Evolutionary conservation across 805 yeast species (phyloP), one percentile per base, ranked within the genome.

Genomic region (Candida parachauliodes): DNA sequence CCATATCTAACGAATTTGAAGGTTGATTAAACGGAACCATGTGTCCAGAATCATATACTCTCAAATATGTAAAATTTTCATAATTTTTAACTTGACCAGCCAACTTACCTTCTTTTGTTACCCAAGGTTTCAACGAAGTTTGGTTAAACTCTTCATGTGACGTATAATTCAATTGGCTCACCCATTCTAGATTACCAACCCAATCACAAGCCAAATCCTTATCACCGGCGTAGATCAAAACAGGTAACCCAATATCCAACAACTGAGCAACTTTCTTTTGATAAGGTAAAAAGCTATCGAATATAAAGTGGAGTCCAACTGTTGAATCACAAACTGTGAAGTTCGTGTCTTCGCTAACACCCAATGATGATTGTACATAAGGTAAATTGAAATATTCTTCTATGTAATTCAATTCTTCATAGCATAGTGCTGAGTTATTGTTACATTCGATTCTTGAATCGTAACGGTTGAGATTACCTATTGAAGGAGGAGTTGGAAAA

Each of bases 201-300:
- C 95, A 88, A 67, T 87, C 86, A 63, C 96, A 88, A 50, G 86
- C 86, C 59, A 74, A 87, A 61, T 88, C 96, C 62, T 87, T 85
- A 59, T 88, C 95, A 51, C 96, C 96, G 14, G 95, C 95, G 50
- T 87, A 88, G 43, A 84, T 76, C 54, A 88, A 72, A 2, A 87
- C 88, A 8, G 95, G 94, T 26, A 86, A 52, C 18, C 76, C 82
- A 40, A 69, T 60, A 50, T 67, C 68, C 39, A 67, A 46, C 53
- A 72, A 40, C 47, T 60, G 58, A 5, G 58, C 55, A 16, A 65
- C 74, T 35, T 76, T 78, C 46, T 68, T 71, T 83, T 32, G 36
- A 3, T 7, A 25, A 5, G 36, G 36, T 32, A 5, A 16, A 14
- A 24, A 16, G 16, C n/a, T 24, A 25, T 24, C 29, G 4, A 25